Evolutionary conservation across 208 protist species (phyloP).

Genomic region (Acanthamoeba triangularis): DNA sequence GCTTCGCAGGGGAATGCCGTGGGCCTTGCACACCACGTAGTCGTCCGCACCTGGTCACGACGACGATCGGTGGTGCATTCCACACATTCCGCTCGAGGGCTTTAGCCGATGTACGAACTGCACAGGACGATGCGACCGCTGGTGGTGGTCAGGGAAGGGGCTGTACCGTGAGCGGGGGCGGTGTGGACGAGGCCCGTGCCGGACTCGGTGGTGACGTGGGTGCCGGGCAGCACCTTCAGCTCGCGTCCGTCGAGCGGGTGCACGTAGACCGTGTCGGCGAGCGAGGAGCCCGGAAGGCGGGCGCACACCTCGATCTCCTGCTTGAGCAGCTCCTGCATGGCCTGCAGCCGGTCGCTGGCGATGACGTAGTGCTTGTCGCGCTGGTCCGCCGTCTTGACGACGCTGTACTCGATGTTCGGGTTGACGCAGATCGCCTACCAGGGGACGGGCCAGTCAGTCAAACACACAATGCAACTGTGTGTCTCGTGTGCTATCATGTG

Average conservation of each 20-base stretch:
- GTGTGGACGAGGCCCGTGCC: slow-evolving; percentile 94
- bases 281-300: background rate
- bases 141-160: slow-evolving; percentile 56
- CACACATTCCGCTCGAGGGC: too few relatives aligned
- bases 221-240: slow-evolving; percentile 76
- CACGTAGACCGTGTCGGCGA: slow-evolving; percentile 63
- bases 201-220: slow-evolving; percentile 90
- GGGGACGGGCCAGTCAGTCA: background rate
- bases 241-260: slow-evolving; percentile 77
- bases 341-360: slow-evolving; percentile 64
- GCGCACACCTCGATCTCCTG: slow-evolving; percentile 6
- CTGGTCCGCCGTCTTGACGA: slow-evolving; percentile 71
- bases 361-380: slow-evolving; percentile 66
- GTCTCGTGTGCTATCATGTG: background rate
- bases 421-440: slow-evolving; percentile 88
- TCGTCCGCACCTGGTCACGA: slow-evolving; percentile 77
- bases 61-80: background rate
- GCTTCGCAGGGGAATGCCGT: slow-evolving; percentile 9
- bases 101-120: too few relatives aligned
- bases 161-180: slow-evolving; percentile 92
- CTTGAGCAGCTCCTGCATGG: background rate
- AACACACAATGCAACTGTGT: background rate
- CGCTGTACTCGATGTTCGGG: slow-evolving; percentile 84
- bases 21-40: slow-evolving; percentile 30
- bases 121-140: background rate